A percentile compares a stretch with the other conserved stretches of the same genome.
Evolutionary conservation across 345 rosid species (phyloP).

Genomic region (Abelmoschus esculentus): DNA sequence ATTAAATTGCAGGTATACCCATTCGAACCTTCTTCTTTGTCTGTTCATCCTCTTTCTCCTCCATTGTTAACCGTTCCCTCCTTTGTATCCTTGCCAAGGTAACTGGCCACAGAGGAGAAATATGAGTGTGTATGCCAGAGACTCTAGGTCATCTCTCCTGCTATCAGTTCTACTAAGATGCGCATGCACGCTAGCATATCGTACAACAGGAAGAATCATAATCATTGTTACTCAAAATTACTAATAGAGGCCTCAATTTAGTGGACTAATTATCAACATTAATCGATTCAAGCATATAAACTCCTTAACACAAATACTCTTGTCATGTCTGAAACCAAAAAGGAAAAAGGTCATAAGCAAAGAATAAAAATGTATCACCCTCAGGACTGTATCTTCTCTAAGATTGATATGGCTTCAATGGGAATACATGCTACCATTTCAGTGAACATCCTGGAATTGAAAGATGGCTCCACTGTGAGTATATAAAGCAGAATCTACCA

Average conservation of each 20-base stretch:
- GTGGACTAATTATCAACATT: not conserved
- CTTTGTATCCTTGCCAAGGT: slow-evolving; percentile 99
- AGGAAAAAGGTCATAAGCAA: slow-evolving; percentile 4
- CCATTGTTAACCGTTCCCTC: slow-evolving; percentile 83
- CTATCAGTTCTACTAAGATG: slow-evolving; percentile 97
- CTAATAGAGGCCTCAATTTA: not conserved
- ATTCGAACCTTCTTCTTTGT: slow-evolving; percentile 87
- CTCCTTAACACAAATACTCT: not conserved
- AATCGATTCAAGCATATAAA: not conserved
- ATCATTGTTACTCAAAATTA: not conserved
- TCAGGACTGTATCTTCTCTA: slow-evolving; percentile 81
- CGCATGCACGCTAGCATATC: slow-evolving; percentile 97
- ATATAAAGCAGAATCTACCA: not conserved
- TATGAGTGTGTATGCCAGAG: slow-evolving; percentile 95
- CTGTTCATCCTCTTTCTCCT: slow-evolving; percentile 87
- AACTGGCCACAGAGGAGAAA: slow-evolving; percentile 94
- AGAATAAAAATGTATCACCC: slow-evolving; percentile 40
- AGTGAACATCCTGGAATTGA: slow-evolving; percentile 56
- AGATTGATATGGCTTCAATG: slow-evolving; percentile 79
- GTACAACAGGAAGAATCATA: slow-evolving; percentile 29
- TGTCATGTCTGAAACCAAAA: not conserved
- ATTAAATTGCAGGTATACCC: slow-evolving; percentile 98
- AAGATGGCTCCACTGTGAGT: slow-evolving; percentile 9
- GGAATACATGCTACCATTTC: slow-evolving; percentile 95
- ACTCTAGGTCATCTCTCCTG: slow-evolving; percentile 92